These are phyloP conservation scores for Thuja plicata DNA, from an alignment of 83 land plant genomes.

Conservation along the genomic window DNA sequence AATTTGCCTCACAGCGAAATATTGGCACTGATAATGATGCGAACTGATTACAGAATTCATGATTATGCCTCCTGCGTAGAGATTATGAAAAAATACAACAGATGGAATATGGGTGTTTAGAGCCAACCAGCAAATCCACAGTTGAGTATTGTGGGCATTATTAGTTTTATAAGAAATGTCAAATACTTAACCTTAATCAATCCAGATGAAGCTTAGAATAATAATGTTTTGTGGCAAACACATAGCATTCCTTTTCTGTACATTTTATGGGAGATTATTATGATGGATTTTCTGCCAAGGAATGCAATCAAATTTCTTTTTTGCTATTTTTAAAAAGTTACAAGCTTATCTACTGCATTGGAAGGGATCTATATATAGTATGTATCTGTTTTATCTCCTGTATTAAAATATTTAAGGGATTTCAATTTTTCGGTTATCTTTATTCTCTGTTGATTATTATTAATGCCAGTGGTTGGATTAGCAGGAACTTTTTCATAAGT, in stretches of 20 bases:
- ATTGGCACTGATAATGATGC: not conserved
- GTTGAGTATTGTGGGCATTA: not conserved
- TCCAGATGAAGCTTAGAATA: not conserved
- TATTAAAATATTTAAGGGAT: not conserved
- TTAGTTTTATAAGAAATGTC: not conserved
- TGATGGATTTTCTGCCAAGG: not conserved
- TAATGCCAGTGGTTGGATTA: not conserved
- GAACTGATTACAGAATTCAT: no score
- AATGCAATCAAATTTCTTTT: not conserved
- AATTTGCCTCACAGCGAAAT: not conserved
- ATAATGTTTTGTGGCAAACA: not conserved
- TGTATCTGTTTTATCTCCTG: not conserved
- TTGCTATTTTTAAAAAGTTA: not conserved
- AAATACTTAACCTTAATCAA: not conserved
- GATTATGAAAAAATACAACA: not conserved
- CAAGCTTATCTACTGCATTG: not conserved
- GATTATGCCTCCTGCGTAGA: not conserved
- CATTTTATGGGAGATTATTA: not conserved
- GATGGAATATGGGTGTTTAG: not conserved
- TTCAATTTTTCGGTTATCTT: not conserved
- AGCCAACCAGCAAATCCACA: not conserved
- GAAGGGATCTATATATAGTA: not conserved
- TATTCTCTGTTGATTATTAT: not conserved
- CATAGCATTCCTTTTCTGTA: not conserved
- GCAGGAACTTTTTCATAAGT: slow-evolving; percentile 16